phyloP scores from a whole-genome alignment of 2,329 filamentous ascomycete species.

The Sarocladium strictum region DNA sequence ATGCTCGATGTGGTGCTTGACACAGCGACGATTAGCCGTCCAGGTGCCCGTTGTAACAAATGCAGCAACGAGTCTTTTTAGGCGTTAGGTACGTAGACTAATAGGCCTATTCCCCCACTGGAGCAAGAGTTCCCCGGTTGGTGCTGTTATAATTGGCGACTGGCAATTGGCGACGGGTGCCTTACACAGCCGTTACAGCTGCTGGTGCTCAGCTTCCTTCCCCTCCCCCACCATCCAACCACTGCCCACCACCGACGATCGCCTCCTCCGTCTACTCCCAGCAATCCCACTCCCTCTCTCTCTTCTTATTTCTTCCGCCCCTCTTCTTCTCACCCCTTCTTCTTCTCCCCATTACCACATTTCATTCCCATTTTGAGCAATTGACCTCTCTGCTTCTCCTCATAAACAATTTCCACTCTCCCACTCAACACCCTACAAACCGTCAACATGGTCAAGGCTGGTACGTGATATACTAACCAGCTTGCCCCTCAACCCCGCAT shows the following conservation, averaged over 20 bases:
- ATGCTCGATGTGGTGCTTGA: too few species aligned
- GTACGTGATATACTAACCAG: constrained; percentile 30
- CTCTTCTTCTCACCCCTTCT: constrained; percentile 2
- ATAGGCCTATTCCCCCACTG: too few species aligned
- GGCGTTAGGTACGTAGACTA: too few species aligned
- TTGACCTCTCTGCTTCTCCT: background rate
- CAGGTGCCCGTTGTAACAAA: background rate
- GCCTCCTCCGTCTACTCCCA: background rate
- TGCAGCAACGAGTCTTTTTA: background rate
- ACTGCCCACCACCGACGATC: background rate
- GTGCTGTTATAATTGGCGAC: background rate
- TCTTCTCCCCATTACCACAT: background rate
- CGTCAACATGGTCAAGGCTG: constrained; percentile 54
- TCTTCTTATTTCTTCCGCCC: constrained; percentile 4
- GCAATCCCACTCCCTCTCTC: constrained; percentile 1
- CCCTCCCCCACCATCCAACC: background rate
- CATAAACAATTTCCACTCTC: background rate
- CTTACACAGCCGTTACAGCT: background rate
- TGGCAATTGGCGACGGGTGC: too few species aligned
- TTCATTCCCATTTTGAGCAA: background rate
- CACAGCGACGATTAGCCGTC: background rate
- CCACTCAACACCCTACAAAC: constrained; percentile 6
- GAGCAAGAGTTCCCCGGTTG: too few species aligned
- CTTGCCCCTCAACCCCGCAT: constrained; percentile 19
- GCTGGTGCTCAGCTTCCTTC: background rate